Percentiles rank a stretch among this genome's conserved stretches.
phyloP scores from a whole-genome alignment of 495 filamentous ascomycete genomes.

The Daldinia decipiens region DNA sequence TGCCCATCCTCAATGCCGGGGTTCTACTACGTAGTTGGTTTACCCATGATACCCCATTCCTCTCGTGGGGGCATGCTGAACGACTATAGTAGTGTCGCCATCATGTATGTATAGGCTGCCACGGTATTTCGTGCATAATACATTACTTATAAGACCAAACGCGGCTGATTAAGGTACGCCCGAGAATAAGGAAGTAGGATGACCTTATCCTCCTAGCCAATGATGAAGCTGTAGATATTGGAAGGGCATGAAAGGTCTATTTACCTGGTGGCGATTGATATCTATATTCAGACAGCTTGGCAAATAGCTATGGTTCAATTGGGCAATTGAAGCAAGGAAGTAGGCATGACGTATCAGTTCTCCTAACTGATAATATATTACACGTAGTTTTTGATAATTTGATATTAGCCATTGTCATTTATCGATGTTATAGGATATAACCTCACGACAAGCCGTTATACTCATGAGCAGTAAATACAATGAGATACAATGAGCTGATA shows the following conservation, averaged over 20 bases:
- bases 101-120: slow-evolving; percentile 6
- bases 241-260: no score
- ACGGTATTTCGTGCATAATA: background rate
- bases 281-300: no score
- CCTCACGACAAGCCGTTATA: background rate
- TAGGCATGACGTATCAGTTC: no score
- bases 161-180: background rate
- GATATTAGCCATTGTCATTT: background rate
- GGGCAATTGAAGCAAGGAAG: no score
- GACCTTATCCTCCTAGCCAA: no score
- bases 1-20: background rate
- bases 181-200: background rate
- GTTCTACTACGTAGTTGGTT: background rate
- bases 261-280: no score
- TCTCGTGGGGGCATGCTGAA: slow-evolving; percentile 2
- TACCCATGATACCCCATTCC: background rate
- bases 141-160: background rate
- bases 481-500: background rate
- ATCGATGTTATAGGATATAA: background rate
- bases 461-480: background rate
- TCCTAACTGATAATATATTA: background rate
- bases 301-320: no score
- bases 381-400: no score
- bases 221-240: no score
- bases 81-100: background rate